Conservation (phyloP, 306 rosid genomes). For the Corylus americana region DNA sequence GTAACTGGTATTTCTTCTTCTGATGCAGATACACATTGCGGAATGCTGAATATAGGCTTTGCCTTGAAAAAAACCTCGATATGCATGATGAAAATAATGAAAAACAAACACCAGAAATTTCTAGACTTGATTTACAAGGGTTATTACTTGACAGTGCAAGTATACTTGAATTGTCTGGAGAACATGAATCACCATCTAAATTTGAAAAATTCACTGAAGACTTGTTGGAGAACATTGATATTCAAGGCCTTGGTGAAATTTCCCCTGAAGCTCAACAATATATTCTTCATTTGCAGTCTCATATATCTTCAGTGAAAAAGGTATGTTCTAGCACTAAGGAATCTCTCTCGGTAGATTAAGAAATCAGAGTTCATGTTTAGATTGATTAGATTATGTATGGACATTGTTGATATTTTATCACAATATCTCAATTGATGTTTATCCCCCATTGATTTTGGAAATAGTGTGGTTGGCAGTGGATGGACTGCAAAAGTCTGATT, state of each 20-base stretch:
- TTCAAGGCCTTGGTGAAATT: conserved; percentile 68
- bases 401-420: conserved; percentile 17
- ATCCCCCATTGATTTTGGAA: conserved; percentile 1
- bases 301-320: conserved; percentile 75
- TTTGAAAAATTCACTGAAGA: conserved; percentile 40
- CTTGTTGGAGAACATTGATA: conserved; percentile 40
- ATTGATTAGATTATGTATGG: conserved; percentile 12
- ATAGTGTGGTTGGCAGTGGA: conserved; percentile 13
- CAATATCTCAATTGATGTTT: conserved; percentile 11
- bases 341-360: conserved; percentile 3
- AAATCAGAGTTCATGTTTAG: not conserved
- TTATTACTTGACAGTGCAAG: conserved; percentile 59
- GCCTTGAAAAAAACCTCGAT: conserved; percentile 75
- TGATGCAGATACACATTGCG: conserved; percentile 79
- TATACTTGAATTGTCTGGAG: conserved; percentile 43
- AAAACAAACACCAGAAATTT: conserved; percentile 41
- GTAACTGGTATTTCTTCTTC: conserved; percentile 22
- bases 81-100: conserved; percentile 51
- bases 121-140: conserved; percentile 55
- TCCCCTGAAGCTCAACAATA: conserved; percentile 77
- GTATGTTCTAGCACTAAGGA: conserved; percentile 36
- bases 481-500: conserved; percentile 9
- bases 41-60: conserved; percentile 93
- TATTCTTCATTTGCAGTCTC: conserved; percentile 69
- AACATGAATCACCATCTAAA: conserved; percentile 47